Percentiles rank a stretch among this genome's conserved stretches.
Evolutionary conservation across 208 protist species (phyloP).

Genomic region (Acanthamoeba lenticulata): DNA sequence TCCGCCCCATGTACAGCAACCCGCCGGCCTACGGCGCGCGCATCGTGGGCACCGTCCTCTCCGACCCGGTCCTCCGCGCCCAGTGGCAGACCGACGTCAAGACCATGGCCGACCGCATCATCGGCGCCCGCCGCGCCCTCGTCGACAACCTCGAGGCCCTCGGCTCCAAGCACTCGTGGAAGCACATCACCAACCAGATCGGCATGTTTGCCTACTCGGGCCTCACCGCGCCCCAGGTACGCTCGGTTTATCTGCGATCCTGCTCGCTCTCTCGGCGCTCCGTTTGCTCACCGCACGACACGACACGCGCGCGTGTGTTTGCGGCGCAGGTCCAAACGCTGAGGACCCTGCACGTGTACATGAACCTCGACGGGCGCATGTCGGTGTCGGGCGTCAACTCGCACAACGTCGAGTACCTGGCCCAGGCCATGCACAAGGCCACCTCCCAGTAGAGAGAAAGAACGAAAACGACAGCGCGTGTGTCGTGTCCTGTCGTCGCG

Average conservation of each 20-base stretch:
- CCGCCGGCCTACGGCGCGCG: slow-evolving; percentile 96
- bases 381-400: slow-evolving; percentile 90
- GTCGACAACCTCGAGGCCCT: slow-evolving; percentile 23
- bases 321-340: slow-evolving; percentile 68
- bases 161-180: slow-evolving; percentile 88
- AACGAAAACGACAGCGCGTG: too few species aligned
- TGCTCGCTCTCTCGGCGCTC: neutral
- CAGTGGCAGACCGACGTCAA: slow-evolving; percentile 69
- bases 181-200: slow-evolving; percentile 96
- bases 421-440: slow-evolving; percentile 87
- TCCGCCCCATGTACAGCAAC: slow-evolving; percentile 94
- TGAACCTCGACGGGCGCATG: slow-evolving; percentile 90
- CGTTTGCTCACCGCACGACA: neutral
- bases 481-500: too few species aligned
- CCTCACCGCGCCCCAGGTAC: slow-evolving; percentile 54
- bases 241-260: neutral
- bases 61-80: slow-evolving; percentile 83
- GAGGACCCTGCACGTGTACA: slow-evolving; percentile 88
- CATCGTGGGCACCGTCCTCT: slow-evolving; percentile 93
- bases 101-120: slow-evolving; percentile 71
- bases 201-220: slow-evolving; percentile 97
- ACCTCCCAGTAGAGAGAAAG: slow-evolving; percentile 69
- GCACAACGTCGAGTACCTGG: slow-evolving; percentile 88
- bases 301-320: neutral
- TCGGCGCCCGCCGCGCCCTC: neutral